These are phyloP conservation scores for Diaporthe citriasiana DNA, from an alignment of 2,329 filamentous ascomycete genomes.

Conservation along the genomic window DNA sequence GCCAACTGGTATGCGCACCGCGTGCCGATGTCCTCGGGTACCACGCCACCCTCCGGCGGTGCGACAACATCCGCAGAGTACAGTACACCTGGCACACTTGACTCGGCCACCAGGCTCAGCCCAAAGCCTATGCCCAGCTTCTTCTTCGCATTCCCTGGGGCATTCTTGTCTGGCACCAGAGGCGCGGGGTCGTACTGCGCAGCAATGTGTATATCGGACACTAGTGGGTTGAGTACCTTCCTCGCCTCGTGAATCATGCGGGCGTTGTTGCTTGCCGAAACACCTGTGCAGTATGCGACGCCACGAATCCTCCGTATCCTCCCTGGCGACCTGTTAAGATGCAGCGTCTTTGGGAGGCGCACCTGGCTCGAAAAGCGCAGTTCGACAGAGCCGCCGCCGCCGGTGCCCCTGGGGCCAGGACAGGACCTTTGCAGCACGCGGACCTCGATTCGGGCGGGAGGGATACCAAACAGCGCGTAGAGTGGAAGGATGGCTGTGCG, in stretches of 20 bases:
- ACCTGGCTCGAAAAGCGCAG: constrained; percentile 94
- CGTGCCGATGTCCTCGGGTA: constrained; percentile 92
- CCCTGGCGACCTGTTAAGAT: constrained; percentile 85
- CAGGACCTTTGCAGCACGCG: constrained; percentile 86
- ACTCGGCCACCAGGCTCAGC: constrained; percentile 90
- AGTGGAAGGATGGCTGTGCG: constrained; percentile 92
- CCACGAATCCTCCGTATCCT: constrained; percentile 90
- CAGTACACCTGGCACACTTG: constrained; percentile 82
- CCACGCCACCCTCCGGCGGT: constrained; percentile 82
- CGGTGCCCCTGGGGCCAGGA: constrained; percentile 78
- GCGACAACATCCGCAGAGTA: constrained; percentile 88
- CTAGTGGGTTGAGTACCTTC: constrained; percentile 87
- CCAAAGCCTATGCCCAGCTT: constrained; percentile 92
- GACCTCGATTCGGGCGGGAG: constrained; percentile 83
- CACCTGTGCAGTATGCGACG: constrained; percentile 93
- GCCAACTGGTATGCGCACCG: constrained; percentile 90
- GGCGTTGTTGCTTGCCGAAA: constrained; percentile 92
- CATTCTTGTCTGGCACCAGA: constrained; percentile 67
- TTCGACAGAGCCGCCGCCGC: constrained; percentile 93
- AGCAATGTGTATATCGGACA: constrained; percentile 91
- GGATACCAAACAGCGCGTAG: constrained; percentile 91
- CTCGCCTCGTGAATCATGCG: constrained; percentile 94
- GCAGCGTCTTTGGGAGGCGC: constrained; percentile 91
- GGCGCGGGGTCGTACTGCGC: constrained; percentile 80
- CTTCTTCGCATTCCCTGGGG: constrained; percentile 61